Evolutionary conservation across 2,329 filamentous ascomycete genomes (phyloP), one percentile per base, ranked within the genome.

Genomic region (Cytospora piceicola): DNA sequence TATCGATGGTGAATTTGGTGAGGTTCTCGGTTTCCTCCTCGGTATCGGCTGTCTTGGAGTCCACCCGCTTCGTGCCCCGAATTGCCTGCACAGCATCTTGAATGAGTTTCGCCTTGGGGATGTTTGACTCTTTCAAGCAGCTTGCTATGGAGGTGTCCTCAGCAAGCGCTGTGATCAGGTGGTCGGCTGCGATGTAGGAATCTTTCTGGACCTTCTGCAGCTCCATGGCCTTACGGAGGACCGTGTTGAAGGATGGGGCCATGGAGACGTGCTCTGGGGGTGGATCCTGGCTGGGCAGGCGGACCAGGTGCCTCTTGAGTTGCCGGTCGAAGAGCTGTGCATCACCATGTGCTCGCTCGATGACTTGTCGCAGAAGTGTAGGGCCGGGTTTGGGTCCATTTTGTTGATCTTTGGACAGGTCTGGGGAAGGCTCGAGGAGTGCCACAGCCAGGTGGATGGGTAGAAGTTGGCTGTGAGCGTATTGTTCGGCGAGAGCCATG

Each of bases 201-300:
- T 99, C 95, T 73, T 97, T 98, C 74, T 99, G 95, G n/a, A 94
- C 93, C 80, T 96, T 97, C 72, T 96, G 94, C 63, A 99, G 79
- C 36, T 98, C 93, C 76, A 91, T 89, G 2, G 95, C 93, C 71
- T 92, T 88, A 71, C 93, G 87, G 60, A 99, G 83, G 65, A 97
- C 86, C 71, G 90, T 92, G 69, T 90, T 88, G 78, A 98, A 94
- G 11, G 88, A 83, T 0, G 93, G 93, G 14, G 94, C 89, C 72
- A 96, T 88, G 63, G 91, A 88, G 64, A 96, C 89, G 71, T 90
- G 88, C 75, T 98, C 94, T 67, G 95, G 95, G 15, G 95, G 94
- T 17, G 95, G 95, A 72, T 97, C 93, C 80, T 99, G 95, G 75
- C 92, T 96, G 4, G 95, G 94, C 72, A 97, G 82, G 64, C 95